Evolutionary conservation across 768 basidiomycete genomes (phyloP).

Genomic region (Termitomyces sp.): DNA sequence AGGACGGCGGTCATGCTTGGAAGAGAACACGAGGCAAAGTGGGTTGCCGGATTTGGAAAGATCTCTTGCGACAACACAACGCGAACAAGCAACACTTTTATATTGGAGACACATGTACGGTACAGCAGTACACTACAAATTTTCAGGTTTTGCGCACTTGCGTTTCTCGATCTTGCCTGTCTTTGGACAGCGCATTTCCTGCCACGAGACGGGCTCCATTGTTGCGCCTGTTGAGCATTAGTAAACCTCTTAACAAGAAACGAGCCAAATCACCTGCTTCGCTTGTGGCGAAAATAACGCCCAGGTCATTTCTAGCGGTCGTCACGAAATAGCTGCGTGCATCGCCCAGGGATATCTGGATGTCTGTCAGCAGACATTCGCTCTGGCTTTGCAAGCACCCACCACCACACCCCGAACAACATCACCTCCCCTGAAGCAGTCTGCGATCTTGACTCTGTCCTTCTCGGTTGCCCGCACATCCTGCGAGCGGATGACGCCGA

Average conservation of each 20-base stretch:
- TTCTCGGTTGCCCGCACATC: constrained; percentile 90
- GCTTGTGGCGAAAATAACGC: constrained; percentile 87
- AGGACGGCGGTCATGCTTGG: constrained; percentile 60
- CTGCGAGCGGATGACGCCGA: constrained; percentile 81
- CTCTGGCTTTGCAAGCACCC: constrained; percentile 21
- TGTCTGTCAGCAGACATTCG: neutral
- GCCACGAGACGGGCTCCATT: constrained; percentile 85
- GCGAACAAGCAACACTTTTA: neutral
- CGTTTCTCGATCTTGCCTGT: constrained; percentile 77
- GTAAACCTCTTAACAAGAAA: neutral
- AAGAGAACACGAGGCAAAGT: constrained; percentile 2
- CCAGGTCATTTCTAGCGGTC: constrained; percentile 85
- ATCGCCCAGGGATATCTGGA: constrained; percentile 86
- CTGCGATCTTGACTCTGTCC: constrained; percentile 82
- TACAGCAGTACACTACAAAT: constrained; percentile 29
- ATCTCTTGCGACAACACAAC: constrained; percentile 6
- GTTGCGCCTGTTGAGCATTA: constrained; percentile 50
- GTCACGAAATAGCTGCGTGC: constrained; percentile 90
- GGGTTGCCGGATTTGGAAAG: constrained; percentile 13
- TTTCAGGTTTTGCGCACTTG: constrained; percentile 84
- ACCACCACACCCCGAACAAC: constrained; percentile 86
- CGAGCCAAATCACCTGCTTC: constrained; percentile 60
- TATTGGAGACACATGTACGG: neutral
- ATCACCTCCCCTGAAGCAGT: constrained; percentile 90
- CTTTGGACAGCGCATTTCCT: constrained; percentile 84